A percentile compares a stretch with the other conserved stretches of the same genome.
Conservation (phyloP, 257 asterid genomes). For the Eucommia ulmoides region DNA sequence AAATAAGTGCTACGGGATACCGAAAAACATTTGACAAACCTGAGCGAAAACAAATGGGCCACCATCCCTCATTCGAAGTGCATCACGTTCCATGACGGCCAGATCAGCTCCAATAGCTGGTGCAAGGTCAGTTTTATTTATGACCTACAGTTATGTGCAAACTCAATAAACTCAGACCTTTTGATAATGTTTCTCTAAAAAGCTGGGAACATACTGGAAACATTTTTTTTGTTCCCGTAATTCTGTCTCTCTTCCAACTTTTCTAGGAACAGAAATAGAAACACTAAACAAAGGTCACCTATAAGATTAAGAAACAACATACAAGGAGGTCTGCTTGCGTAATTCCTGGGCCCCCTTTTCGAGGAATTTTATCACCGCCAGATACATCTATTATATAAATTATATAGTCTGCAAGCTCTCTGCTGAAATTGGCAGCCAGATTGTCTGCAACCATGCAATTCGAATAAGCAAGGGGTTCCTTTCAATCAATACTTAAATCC, state of each 20-base stretch:
- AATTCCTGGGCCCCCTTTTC: conserved; percentile 98
- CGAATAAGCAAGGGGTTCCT: too few species aligned
- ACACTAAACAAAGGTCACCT: background rate
- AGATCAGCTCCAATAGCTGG: conserved; percentile 86
- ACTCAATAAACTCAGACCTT: background rate
- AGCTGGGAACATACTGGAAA: background rate
- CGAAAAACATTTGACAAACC: conserved; percentile 26
- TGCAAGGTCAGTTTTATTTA: conserved; percentile 90
- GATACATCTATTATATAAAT: conserved; percentile 91
- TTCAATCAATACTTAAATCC: background rate
- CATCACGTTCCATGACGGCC: conserved; percentile 87
- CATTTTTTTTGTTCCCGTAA: too few species aligned
- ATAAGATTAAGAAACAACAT: conserved; percentile 14
- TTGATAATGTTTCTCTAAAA: background rate
- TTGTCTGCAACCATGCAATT: conserved; percentile 37
- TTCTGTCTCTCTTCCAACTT: too few species aligned
- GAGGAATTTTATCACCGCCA: conserved; percentile 90
- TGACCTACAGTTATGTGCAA: conserved; percentile 36
- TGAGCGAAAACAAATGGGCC: conserved; percentile 95
- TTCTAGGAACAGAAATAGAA: too few species aligned
- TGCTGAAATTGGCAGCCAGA: conserved; percentile 92
- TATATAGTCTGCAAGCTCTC: conserved; percentile 90
- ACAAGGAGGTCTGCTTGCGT: conserved; percentile 97
- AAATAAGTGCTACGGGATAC: background rate
- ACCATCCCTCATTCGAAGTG: conserved; percentile 95